Evolutionary conservation across 306 rosid species (phyloP), one percentile per base, ranked within the genome.

Genomic region (Corylus americana): DNA sequence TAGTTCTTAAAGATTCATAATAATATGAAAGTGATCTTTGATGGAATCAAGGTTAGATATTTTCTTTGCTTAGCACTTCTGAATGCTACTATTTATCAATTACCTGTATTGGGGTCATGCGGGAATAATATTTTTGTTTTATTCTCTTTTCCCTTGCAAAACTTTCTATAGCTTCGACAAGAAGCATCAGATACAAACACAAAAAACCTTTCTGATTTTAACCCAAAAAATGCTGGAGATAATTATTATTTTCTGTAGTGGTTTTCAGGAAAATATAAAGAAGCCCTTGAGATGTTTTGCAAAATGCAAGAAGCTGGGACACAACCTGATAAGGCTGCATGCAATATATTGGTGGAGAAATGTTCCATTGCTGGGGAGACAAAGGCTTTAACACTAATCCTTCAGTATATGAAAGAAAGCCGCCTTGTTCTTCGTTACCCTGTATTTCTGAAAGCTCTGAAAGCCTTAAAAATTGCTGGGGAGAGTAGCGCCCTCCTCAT

Each of bases 291-390:
- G 74, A 88, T 94, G 64, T 94, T 94, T 77, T 77, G 64, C 77
- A 79, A 84, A 79, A 90, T 92, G 94, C 98, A 87, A 83, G 97
- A 92, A 76, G 93, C 96, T 72, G 91, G 87, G 74, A 87, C 80
- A 50, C 86, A 87, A 37, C 98, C 98, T 77, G 97, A 90, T 82
- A 94, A 92, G 88, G 94, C 93, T 37, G 92, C 96, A 12, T 94
- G 94, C 82, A 94, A 90, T 82, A 94, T 94, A 78, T 86, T 92
- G 88, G 80, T 94, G 74, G 81, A 85, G 86, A 94, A 86, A 77
- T 89, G 90, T 76, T 88, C 89, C 74, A 88, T 84, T 86, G 88
- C 80, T 55, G 87, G 88, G 25, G 94, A 81, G 79, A 80, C 84
- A 5, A 48, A 7, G 72, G 85, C 86, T 62, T 81, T 92, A 87